A percentile compares a stretch with the other conserved stretches of the same genome.
phyloP scores from a whole-genome alignment of 2,329 filamentous ascomycete genomes.

The Colletotrichum musicola region DNA sequence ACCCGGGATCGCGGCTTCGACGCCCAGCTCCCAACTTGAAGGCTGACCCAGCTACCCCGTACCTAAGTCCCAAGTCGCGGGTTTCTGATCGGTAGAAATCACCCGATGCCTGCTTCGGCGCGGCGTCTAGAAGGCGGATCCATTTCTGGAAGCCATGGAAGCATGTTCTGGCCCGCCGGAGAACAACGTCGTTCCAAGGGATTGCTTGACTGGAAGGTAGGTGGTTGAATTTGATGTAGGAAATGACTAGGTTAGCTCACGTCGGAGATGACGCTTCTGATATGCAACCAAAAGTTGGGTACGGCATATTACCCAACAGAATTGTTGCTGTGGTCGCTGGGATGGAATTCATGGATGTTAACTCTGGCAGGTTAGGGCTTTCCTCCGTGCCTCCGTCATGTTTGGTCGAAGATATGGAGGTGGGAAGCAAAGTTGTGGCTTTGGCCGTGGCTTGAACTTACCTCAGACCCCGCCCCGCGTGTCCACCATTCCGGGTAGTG shows the following conservation, averaged over 20 bases:
- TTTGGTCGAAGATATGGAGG: too few relatives aligned
- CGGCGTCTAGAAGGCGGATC: background rate
- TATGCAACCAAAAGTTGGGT: background rate
- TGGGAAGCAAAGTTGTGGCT: too few relatives aligned
- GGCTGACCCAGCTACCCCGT: conserved; percentile 2
- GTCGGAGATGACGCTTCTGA: conserved; percentile 8
- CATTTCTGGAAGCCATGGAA: conserved; percentile 3
- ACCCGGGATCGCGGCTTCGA: conserved; percentile 20
- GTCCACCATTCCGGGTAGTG: too few relatives aligned
- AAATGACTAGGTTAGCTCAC: conserved; percentile 13
- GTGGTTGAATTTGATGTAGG: background rate
- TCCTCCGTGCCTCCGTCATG: too few relatives aligned
- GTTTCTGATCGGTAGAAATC: conserved; percentile 17
- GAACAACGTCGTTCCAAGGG: conserved; percentile 12
- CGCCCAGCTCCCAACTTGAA: background rate
- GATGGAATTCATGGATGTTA: too few relatives aligned
- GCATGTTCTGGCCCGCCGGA: conserved; percentile 15
- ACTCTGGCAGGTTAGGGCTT: too few relatives aligned
- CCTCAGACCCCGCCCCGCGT: too few relatives aligned
- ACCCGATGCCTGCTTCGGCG: background rate
- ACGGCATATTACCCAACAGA: too few relatives aligned
- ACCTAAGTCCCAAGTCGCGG: conserved; percentile 3
- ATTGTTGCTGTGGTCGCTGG: too few relatives aligned
- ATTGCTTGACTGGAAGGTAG: background rate
- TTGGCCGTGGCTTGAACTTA: too few relatives aligned